A percentile compares a stretch with the other conserved stretches of the same genome.
Conservation (phyloP, 2,329 filamentous ascomycete species). For the Talaromyces sp. region DNA sequence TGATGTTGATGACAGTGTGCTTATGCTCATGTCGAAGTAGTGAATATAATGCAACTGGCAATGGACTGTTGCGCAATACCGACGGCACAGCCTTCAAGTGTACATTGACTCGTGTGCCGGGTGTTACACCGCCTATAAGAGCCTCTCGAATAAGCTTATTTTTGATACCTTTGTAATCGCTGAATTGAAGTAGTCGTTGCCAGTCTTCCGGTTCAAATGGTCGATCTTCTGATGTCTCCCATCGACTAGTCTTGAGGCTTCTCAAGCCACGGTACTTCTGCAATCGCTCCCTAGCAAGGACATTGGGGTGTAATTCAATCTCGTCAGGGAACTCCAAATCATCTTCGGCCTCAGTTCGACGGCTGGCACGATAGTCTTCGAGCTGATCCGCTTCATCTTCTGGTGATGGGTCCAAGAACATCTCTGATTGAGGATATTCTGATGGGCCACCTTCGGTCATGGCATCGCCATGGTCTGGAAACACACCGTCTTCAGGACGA, state of each 20-base stretch:
- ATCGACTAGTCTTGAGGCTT: conserved; percentile 79
- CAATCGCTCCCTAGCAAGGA: conserved; percentile 79
- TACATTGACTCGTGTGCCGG: conserved; percentile 79
- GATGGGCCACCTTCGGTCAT: conserved; percentile 77
- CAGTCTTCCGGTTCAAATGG: conserved; percentile 87
- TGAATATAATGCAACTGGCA: conserved; percentile 74
- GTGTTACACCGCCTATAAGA: conserved; percentile 78
- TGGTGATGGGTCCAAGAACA: conserved; percentile 74
- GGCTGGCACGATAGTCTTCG: conserved; percentile 73
- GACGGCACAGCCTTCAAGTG: conserved; percentile 63
- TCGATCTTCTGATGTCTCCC: conserved; percentile 84
- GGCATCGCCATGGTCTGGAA: conserved; percentile 50
- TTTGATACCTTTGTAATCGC: conserved; percentile 83
- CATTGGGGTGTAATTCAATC: conserved; percentile 86
- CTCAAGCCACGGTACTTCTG: conserved; percentile 87
- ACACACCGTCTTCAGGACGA: conserved; percentile 78
- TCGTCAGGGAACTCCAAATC: conserved; percentile 97
- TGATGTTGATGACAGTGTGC: conserved; percentile 82
- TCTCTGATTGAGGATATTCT: conserved; percentile 90
- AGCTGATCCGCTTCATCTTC: conserved; percentile 83
- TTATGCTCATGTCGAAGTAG: conserved; percentile 94
- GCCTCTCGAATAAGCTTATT: conserved; percentile 76
- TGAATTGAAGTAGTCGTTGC: conserved; percentile 77
- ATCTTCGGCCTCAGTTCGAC: conserved; percentile 77
- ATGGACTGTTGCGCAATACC: conserved; percentile 49